These are phyloP conservation scores for Fusarium sarcochroum DNA, from an alignment of 2,329 filamentous ascomycete genomes.

Conservation along the genomic window DNA sequence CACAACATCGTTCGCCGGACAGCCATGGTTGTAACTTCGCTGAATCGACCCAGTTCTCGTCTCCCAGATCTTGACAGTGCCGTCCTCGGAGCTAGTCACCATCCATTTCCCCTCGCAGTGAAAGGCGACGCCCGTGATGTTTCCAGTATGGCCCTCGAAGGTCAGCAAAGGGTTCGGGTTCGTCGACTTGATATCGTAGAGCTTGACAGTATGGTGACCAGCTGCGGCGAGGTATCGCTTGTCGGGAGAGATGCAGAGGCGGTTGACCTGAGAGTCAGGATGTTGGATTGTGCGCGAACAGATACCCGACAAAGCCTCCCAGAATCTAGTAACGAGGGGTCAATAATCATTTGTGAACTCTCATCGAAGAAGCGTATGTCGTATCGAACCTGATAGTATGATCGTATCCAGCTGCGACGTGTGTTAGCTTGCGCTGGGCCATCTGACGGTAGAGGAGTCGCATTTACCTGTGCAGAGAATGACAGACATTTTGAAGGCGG, in stretches of 20 bases:
- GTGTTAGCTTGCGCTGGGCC: conserved; percentile 39
- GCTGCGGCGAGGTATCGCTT: conserved; percentile 94
- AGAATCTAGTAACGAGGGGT: conserved; percentile 75
- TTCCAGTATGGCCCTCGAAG: conserved; percentile 95
- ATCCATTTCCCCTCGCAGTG: conserved; percentile 99
- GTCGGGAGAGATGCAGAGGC: conserved; percentile 97
- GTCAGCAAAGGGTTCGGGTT: conserved; percentile 93
- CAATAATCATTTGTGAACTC: conserved; percentile 34
- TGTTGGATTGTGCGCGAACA: conserved; percentile 98
- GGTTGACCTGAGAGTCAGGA: conserved; percentile 97
- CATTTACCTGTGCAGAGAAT: conserved; percentile 73
- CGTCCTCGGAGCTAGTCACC: conserved; percentile 97
- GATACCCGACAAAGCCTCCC: conserved; percentile 97
- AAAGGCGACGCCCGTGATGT: conserved; percentile 96
- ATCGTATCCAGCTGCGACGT: conserved; percentile 69
- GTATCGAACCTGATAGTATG: conserved; percentile 70
- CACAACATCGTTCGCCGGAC: conserved; percentile 96
- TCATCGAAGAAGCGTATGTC: conserved; percentile 24
- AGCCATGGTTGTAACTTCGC: conserved; percentile 91
- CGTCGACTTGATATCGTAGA: conserved; percentile 99
- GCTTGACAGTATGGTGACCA: conserved; percentile 87
- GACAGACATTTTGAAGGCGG: conserved; percentile 65
- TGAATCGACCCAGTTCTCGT: conserved; percentile 88
- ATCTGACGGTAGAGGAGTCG: conserved; percentile 6
- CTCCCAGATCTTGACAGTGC: conserved; percentile 98